Conservation (phyloP, 2,329 filamentous ascomycete genomes). For the Cordyceps farinosa region DNA sequence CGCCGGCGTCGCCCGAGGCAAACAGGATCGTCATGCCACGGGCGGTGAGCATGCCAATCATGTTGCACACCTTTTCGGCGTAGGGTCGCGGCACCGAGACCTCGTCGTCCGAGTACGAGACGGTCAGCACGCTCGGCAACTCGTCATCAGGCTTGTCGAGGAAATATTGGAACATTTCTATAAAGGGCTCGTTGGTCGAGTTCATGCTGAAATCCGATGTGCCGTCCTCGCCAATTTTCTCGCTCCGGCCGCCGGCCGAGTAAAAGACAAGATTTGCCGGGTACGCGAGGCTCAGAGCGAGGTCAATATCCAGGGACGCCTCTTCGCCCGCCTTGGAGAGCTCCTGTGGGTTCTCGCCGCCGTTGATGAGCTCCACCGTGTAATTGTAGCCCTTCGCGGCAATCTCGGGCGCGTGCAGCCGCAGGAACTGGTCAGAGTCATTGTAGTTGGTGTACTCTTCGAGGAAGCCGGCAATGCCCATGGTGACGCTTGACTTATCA, state of each 20-base stretch:
- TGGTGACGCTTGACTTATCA: slow-evolving; percentile 33
- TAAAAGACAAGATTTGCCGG: slow-evolving; percentile 45
- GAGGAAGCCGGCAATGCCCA: slow-evolving; percentile 49
- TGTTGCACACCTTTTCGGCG: slow-evolving; percentile 49
- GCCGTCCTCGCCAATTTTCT: slow-evolving; percentile 39
- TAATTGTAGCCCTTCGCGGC: slow-evolving; percentile 38
- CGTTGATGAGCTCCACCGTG: slow-evolving; percentile 39
- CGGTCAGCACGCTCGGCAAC: slow-evolving; percentile 54
- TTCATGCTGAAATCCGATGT: slow-evolving; percentile 28
- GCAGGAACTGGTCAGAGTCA: slow-evolving; percentile 40
- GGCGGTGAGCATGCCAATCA: slow-evolving; percentile 51
- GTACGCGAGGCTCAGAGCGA: slow-evolving; percentile 43
- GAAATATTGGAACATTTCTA: slow-evolving; percentile 51
- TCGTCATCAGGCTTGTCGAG: slow-evolving; percentile 40
- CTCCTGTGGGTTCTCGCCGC: slow-evolving; percentile 42
- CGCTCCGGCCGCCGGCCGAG: slow-evolving; percentile 42
- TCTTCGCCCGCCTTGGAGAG: slow-evolving; percentile 38
- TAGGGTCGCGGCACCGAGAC: slow-evolving; percentile 50
- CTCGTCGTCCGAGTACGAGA: slow-evolving; percentile 59
- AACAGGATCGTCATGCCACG: slow-evolving; percentile 51
- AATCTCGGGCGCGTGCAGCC: slow-evolving; percentile 34
- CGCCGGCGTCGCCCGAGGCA: slow-evolving; percentile 50
- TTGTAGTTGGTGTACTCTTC: slow-evolving; percentile 44
- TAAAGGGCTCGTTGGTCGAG: slow-evolving; percentile 53
- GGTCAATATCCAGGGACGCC: slow-evolving; percentile 48